Evolutionary conservation across 441 rosid species (phyloP).

Genomic region (Brassica balearica): DNA sequence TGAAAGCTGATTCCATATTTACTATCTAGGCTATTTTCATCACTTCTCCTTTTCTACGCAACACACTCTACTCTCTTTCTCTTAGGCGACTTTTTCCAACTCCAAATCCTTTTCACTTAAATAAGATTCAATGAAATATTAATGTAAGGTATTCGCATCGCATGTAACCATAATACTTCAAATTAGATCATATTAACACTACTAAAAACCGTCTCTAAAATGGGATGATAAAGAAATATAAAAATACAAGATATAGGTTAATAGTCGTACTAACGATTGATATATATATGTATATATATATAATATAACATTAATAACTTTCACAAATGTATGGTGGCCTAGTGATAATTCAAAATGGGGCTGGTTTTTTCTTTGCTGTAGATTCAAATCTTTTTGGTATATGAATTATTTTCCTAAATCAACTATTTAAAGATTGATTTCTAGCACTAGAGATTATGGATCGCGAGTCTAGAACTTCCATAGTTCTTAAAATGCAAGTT

Average conservation of each 20-base stretch:
- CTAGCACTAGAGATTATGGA: neutral
- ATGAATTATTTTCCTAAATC: neutral
- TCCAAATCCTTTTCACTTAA: constrained; percentile 26
- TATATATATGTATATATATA: too few species aligned
- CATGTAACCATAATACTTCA: neutral
- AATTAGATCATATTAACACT: neutral
- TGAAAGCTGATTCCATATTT: constrained; percentile 24
- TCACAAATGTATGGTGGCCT: neutral
- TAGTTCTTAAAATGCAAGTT: neutral
- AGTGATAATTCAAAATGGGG: neutral
- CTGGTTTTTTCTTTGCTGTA: neutral
- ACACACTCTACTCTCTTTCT: constrained; percentile 9
- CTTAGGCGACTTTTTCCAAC: constrained; percentile 33
- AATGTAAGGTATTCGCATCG: neutral
- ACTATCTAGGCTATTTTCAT: constrained; percentile 6
- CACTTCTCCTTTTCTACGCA: constrained; percentile 30
- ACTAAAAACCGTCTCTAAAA: neutral
- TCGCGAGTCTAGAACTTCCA: neutral
- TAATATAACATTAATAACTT: neutral
- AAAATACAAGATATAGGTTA: neutral
- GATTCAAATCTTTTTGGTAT: neutral
- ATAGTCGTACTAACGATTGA: neutral
- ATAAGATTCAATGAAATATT: neutral
- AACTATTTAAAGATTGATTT: neutral
- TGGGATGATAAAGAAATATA: neutral